Evolutionary conservation across 1,284 basidiomycete species (phyloP), one percentile per base, ranked within the genome.

Genomic region (Microbotryomycetes sp.): DNA sequence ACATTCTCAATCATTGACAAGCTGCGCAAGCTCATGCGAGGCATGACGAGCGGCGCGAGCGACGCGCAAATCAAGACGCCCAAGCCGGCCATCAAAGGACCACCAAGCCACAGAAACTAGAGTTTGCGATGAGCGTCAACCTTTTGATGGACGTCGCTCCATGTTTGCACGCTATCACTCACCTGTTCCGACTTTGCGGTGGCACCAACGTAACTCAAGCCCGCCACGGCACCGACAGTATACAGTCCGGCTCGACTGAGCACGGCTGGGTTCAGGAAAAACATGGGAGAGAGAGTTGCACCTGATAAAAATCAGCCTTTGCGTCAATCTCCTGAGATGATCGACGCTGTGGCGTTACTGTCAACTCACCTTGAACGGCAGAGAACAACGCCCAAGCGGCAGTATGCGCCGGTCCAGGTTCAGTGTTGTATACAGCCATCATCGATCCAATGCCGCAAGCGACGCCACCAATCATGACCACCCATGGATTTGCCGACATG

Each of bases 191-290:
- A 89, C 69, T 79, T 85, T 29, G 91, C 91, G 21, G 91, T 94
- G 9, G 90, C 89, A 30, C 91, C 91, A 28, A 94, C 82, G 72
- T 91, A 94, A 41, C 86, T 87, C 29, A 93, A 81, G 6, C 73
- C 73, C 56, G 89, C 91, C 21, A 92, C 85, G 3, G 91, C 82
- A 50, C 90, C 91, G 49, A 85, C 82, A 0, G 91, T 93, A 76
- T 94, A 94, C 5, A 94, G 78, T 13, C 88, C 91, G 9, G 91
- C 91, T 46, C 91, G 83, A n/a, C 87, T 85, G 50, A 94, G 81
- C 62, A 94, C 81, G 15, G 88, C 89, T 1, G 91, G 91, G 71
- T 81, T 85, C 56, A 91, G 76, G 81, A 93, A 92, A 78, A 90
- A 89, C 24, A 94, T 71, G 26, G 89, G 89, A 62, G 83, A 88